Base-by-base conservation (phyloP, 495 filamentous ascomycete genomes). In the Penicillium salamii region DNA sequence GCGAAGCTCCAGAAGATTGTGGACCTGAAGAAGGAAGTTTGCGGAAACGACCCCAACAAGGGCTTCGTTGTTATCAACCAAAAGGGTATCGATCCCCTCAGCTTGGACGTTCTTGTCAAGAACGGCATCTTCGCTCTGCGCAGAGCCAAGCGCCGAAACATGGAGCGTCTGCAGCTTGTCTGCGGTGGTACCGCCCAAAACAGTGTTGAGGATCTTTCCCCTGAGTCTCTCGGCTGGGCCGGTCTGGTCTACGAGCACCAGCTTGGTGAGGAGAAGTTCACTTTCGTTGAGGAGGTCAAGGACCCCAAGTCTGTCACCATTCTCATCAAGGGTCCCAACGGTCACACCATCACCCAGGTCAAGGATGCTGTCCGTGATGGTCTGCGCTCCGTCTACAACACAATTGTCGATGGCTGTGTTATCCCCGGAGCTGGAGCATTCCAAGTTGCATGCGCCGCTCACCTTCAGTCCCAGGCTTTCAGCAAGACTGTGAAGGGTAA, bases 221-320 rank as follows among this genome's bases (percentile, higher is more conserved):
- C 91, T 2, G 90, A 96, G 52, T 76, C 93, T 52, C 84, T 98
- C 41, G 93, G 93, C 21, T 98, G 93, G 93, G 93, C 95, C 43
- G 93, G 93, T 40, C 78, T 88, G 31, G 93, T 98, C 34, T 97
- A 98, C 59, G 93, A 98, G 75, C 91, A 97, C 73, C 89, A 95
- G 63, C 81, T 98, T 4, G 93, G 93, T 43, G 93, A 98, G 76
- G 93, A 98, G 75, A 98, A 98, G 75, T 98, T 89, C 73, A 98
- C 93, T 13, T 98, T 98, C 57, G 81, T 98, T 53, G 95, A 97
- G 69, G 95, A 98, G 49, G 93, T 98, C 56, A 97, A 96, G 78
- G 89, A 97, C 42, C 89, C 93, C 42, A 98, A 97, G 76, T 97
- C 95, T 5, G 95, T 97, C n/a, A 98, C 93, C 15, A 76, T 98